Conservation (phyloP, 2,329 filamentous ascomycete species). For the Fusarium siculi region DNA sequence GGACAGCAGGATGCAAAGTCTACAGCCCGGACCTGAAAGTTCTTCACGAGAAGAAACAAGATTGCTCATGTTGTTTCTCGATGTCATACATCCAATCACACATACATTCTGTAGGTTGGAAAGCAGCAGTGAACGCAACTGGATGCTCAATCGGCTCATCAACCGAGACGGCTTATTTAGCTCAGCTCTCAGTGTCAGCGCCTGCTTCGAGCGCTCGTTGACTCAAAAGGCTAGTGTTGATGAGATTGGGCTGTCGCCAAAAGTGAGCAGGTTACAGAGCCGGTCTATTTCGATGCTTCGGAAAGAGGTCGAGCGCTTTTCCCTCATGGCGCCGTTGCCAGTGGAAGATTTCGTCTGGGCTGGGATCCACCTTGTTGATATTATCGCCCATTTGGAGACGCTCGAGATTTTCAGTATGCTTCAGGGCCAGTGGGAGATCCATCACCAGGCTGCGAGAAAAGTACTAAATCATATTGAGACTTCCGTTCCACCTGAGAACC, state of each 20-base stretch:
- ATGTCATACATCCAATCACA: neutral
- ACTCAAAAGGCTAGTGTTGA: neutral
- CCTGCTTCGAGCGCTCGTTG: neutral
- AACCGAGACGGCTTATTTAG: neutral
- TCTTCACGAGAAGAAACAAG: neutral
- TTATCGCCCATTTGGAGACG: neutral
- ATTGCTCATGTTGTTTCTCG: neutral
- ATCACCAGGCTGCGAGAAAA: slow-evolving; percentile 1
- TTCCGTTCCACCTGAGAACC: neutral
- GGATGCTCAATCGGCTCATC: neutral
- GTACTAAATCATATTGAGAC: neutral
- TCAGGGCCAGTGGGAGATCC: neutral
- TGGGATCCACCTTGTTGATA: neutral
- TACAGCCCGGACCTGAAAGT: neutral
- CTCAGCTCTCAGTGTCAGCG: neutral
- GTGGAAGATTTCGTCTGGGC: neutral
- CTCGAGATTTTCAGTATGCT: slow-evolving; percentile 6
- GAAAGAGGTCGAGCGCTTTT: neutral
- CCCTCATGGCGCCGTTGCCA: neutral
- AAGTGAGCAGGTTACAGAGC: neutral
- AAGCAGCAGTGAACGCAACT: neutral
- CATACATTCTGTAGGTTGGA: neutral
- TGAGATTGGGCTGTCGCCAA: neutral
- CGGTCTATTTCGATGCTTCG: neutral
- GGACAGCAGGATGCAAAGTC: neutral